Evolutionary conservation across 345 rosid genomes (phyloP).

Genomic region (rapeseed (Brassica napus)): Da-Ae NC_063444.1:15059001-15059500

Average conservation of each 20-base stretch:
- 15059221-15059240: not conserved
- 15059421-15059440: slow-evolving; percentile 62
- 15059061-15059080: slow-evolving; percentile 41
- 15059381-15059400: slow-evolving; percentile 48
- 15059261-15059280: slow-evolving; percentile 26
- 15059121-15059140: slow-evolving; percentile 29
- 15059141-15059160: slow-evolving; percentile 41
- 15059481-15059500: slow-evolving; percentile 44
- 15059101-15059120: slow-evolving; percentile 31
- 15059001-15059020: slow-evolving; percentile 29
- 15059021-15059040: slow-evolving; percentile 36
- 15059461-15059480: slow-evolving; percentile 39
- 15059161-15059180: slow-evolving; percentile 41
- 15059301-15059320: slow-evolving; percentile 14
- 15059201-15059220: slow-evolving; percentile 40
- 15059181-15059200: slow-evolving; percentile 38
- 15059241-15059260: slow-evolving; percentile 21
- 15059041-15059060: slow-evolving; percentile 41
- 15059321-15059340: slow-evolving; percentile 4
- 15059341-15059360: slow-evolving; percentile 12
- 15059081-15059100: slow-evolving; percentile 8
- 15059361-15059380: slow-evolving; percentile 41
- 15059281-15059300: slow-evolving; percentile 23
- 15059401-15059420: slow-evolving; percentile 48
- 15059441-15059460: slow-evolving; percentile 64